Evolutionary conservation across 208 protist species (phyloP).

Genomic region (Balamuthia mandrillaris): DNA sequence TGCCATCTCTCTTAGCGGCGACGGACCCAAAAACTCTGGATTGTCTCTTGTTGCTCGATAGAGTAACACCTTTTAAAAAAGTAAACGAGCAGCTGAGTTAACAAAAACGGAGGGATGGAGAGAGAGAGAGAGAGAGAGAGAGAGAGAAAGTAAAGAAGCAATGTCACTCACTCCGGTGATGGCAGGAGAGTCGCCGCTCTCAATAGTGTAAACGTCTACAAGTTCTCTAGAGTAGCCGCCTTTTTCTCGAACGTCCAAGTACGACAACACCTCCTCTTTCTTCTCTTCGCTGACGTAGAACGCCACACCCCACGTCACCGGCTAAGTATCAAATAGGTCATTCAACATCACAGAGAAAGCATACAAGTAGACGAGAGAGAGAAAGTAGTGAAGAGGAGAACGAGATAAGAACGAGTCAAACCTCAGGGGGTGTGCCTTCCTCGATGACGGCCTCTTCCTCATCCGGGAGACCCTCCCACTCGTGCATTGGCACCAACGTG

Average conservation of each 20-base stretch:
- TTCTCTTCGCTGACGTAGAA: background rate
- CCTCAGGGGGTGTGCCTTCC: background rate
- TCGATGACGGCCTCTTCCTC: background rate
- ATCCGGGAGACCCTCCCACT: background rate
- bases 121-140: background rate
- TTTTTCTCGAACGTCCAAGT: constrained; percentile 17
- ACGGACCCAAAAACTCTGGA: background rate
- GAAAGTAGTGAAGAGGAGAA: background rate
- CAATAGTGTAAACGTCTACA: constrained; percentile 11
- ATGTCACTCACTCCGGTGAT: background rate
- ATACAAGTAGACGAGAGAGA: background rate
- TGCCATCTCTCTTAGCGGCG: background rate
- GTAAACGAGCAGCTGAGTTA: background rate
- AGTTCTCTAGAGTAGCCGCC: constrained; percentile 13
- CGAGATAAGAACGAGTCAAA: background rate
- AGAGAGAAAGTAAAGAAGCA: background rate
- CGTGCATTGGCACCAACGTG: background rate
- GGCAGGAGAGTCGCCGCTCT: background rate
- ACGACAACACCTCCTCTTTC: constrained; percentile 4
- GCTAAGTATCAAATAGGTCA: too few relatives aligned
- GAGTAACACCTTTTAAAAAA: background rate
- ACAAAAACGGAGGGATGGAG: background rate
- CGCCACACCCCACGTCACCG: constrained; percentile 14
- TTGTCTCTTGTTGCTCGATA: constrained; percentile 20
- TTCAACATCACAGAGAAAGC: too few relatives aligned